Base-by-base conservation (phyloP, 495 filamentous ascomycete species). In the Lasiosphaeria ovina region DNA sequence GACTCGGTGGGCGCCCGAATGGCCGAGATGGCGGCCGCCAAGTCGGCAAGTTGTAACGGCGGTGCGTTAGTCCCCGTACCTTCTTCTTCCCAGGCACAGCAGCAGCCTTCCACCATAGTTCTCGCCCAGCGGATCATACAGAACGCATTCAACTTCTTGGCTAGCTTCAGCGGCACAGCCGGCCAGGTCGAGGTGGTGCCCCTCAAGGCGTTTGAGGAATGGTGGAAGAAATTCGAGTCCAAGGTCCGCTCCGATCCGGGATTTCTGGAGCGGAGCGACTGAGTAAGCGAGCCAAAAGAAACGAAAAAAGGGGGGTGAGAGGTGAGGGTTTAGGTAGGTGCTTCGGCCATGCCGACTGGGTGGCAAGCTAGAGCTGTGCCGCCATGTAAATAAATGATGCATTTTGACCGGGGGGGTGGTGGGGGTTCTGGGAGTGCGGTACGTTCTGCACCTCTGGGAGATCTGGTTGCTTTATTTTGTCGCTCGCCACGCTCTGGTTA, bases 141-240 rank as follows among this genome's bases (percentile, higher is more conserved):
- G 62, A 96, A 96, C 72, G 93, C 92, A n/a, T 99, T 97, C 67
- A 97, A 98, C 73, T 98, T 96, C 71, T 77, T 99, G 49, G 86
- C 93, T 31, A 89, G 92, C 66, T 98, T 96, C 80, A 88, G 88
- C 49, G 80, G 79, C 51, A 75, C 72, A 67, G 72, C 73, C 0
- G 76, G 76, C 14, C 65, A 84, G 10, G 82, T 88, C 53, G 93
- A 97, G 70, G 86, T 95, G 11, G 89, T 99, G 31, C 91, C 95
- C 38, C 69, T 99, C 57, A 90, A 87, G 76, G 89, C 87, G 11
- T 98, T 99, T 73, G 86, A 89, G 70, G 92, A 97, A 56, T 99
- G 95, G 94, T 99, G 94, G 94, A 80, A 75, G 54, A 97, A 96
- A 75, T 99, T 99, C 78, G 94, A 99, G 84, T 84, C 83, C 44